Conservation (phyloP, 2,329 filamentous ascomycete genomes). For the Penicillium sp. region DNA sequence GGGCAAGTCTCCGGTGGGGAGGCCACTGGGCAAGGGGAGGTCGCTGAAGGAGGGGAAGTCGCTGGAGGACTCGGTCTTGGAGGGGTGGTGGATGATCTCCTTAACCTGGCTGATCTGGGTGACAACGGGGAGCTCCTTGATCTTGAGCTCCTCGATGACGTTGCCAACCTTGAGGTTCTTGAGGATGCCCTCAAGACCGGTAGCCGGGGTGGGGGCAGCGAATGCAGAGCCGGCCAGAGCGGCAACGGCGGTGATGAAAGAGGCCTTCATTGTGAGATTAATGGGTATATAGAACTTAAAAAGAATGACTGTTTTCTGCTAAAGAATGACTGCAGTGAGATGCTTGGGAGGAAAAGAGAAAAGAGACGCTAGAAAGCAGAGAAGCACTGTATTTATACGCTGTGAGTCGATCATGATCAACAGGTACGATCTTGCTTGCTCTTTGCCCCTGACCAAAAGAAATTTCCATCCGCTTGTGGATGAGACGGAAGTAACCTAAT, state of each 20-base stretch:
- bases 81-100: constrained; percentile 13
- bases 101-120: constrained; percentile 20
- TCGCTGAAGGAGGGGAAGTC: too few species aligned
- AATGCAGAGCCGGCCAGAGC: constrained; percentile 17
- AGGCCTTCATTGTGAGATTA: constrained; percentile 26
- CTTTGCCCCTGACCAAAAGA: background rate
- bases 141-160: constrained; percentile 18
- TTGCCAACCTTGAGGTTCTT: constrained; percentile 21
- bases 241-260: constrained; percentile 24
- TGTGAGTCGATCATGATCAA: background rate
- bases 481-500: background rate
- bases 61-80: constrained; percentile 7
- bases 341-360: constrained; percentile 3
- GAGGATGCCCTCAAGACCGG: constrained; percentile 13
- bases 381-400: constrained; percentile 7
- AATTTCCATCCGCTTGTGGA: background rate
- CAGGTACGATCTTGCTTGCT: constrained; percentile 2
- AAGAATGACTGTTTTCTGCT: constrained; percentile 9
- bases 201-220: constrained; percentile 4
- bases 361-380: background rate
- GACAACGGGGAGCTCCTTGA: constrained; percentile 18
- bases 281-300: constrained; percentile 12
- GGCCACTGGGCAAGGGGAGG: too few species aligned
- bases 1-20: constrained; percentile 1
- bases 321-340: constrained; percentile 22